Conservation (phyloP, 225 moss, liverwort and hornwort species). For the Polytrichum commune region DNA sequence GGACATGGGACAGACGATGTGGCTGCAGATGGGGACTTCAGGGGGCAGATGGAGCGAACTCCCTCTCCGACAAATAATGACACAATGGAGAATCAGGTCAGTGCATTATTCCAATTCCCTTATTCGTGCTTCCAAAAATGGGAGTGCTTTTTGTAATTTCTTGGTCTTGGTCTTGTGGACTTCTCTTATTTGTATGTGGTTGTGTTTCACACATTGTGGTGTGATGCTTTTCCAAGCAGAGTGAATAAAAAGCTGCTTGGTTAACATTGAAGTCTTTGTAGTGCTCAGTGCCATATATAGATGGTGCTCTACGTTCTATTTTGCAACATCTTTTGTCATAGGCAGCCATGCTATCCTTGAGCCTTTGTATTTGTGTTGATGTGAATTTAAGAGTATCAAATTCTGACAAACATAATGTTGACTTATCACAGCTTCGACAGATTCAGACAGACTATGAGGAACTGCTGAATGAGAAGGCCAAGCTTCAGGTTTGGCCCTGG, state of each 20-base stretch:
- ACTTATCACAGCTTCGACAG: conserved; percentile 36
- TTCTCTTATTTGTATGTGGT: background rate
- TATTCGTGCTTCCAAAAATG: background rate
- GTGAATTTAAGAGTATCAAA: too few relatives aligned
- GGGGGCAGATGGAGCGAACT: conserved; percentile 31
- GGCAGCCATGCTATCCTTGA: too few relatives aligned
- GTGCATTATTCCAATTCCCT: background rate
- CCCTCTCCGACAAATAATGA: conserved; percentile 43
- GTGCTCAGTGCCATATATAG: background rate
- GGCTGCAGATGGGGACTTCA: conserved; percentile 34
- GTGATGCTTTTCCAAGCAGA: too few relatives aligned
- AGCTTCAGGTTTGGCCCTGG: conserved; percentile 37
- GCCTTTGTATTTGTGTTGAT: too few relatives aligned
- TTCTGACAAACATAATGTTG: too few relatives aligned
- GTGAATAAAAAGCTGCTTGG: too few relatives aligned
- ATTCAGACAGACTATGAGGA: conserved; percentile 45
- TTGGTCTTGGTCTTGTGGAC: background rate
- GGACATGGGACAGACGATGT: conserved; percentile 32
- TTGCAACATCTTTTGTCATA: too few relatives aligned
- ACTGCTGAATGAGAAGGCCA: conserved; percentile 38
- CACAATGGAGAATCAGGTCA: conserved; percentile 50
- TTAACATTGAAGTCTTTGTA: background rate
- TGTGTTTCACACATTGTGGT: too few relatives aligned
- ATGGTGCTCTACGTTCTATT: background rate
- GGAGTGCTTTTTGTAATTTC: background rate